phyloP scores from a whole-genome alignment of 257 asterid species.

The Solanum pinnatisectum region DNA sequence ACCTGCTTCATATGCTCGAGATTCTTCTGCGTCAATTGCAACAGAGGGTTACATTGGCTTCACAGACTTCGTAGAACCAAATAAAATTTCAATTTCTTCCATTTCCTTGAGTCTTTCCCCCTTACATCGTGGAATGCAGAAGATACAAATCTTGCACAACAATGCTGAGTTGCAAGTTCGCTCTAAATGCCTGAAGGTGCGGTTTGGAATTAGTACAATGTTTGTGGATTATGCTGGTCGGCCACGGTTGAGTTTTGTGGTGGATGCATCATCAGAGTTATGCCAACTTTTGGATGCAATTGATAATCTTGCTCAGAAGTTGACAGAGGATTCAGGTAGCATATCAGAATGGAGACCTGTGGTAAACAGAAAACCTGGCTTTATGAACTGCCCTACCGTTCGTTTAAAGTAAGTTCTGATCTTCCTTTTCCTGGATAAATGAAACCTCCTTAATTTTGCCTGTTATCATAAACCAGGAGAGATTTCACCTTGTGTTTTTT shows the following conservation, averaged over 20 bases:
- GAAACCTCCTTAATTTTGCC: not conserved
- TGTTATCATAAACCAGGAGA: not conserved
- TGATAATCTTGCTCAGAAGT: constrained; percentile 47
- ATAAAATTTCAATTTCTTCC: constrained; percentile 43
- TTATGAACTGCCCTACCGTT: constrained; percentile 54
- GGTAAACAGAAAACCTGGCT: constrained; percentile 65
- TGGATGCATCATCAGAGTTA: constrained; percentile 47
- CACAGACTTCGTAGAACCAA: constrained; percentile 49
- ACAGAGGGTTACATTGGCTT: constrained; percentile 15
- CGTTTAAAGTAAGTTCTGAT: constrained; percentile 64
- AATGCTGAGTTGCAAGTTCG: constrained; percentile 43
- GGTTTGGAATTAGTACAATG: constrained; percentile 64
- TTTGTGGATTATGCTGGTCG: constrained; percentile 69
- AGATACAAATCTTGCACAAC: constrained; percentile 43
- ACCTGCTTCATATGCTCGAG: constrained; percentile 21
- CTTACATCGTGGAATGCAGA: constrained; percentile 49
- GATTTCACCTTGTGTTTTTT: not conserved
- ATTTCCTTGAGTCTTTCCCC: constrained; percentile 42
- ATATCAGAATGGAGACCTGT: constrained; percentile 77
- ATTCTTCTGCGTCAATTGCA: constrained; percentile 16
- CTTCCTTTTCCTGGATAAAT: not conserved
- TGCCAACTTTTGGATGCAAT: constrained; percentile 46
- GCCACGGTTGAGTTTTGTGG: constrained; percentile 67
- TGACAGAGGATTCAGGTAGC: constrained; percentile 55
- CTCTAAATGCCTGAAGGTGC: constrained; percentile 51